phyloP scores from a whole-genome alignment of 768 basidiomycete species.

The Amanita rubescens region DNA sequence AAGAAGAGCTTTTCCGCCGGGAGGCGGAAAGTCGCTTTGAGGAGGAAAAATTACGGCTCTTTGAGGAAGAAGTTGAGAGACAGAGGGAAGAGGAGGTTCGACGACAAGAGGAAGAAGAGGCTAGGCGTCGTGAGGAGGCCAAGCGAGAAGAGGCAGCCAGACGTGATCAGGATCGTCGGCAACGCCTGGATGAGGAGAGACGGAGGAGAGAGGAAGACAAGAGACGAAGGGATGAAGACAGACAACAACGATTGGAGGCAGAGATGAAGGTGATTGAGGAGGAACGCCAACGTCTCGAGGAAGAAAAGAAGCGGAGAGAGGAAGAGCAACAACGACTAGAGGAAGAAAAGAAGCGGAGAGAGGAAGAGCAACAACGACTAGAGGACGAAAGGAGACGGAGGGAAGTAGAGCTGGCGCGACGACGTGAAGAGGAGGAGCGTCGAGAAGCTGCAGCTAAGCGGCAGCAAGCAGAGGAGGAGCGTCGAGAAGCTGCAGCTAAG shows the following conservation, averaged over 20 bases:
- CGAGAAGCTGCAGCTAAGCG: constrained; percentile 11
- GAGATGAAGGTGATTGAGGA: constrained; percentile 11
- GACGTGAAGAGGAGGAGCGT: constrained; percentile 14
- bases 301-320: constrained; percentile 13
- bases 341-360: constrained; percentile 9
- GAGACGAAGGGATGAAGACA: constrained; percentile 6
- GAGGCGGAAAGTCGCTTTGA: constrained; percentile 2
- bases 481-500: constrained; percentile 13
- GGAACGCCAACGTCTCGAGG: constrained; percentile 3
- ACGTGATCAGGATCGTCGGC: constrained; percentile 7
- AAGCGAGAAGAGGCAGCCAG: constrained; percentile 11
- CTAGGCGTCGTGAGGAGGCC: constrained; percentile 21
- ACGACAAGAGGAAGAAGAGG: constrained; percentile 3
- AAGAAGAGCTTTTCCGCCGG: constrained; percentile 13
- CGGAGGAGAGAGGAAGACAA: constrained; percentile 6
- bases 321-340: constrained; percentile 14
- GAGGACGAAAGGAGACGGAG: constrained; percentile 18
- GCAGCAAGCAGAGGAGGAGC: constrained; percentile 15
- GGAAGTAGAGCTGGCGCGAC: constrained; percentile 14
- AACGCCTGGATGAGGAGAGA: constrained; percentile 12
- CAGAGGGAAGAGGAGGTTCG: not conserved
- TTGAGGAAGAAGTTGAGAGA: constrained; percentile 3
- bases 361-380: constrained; percentile 10
- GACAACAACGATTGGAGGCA: constrained; percentile 10
- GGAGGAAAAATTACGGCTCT: not conserved